A percentile compares a stretch with the other conserved stretches of the same genome.
phyloP scores from a whole-genome alignment of 2,329 filamentous ascomycete species.

The Colletotrichum sp. region DNA sequence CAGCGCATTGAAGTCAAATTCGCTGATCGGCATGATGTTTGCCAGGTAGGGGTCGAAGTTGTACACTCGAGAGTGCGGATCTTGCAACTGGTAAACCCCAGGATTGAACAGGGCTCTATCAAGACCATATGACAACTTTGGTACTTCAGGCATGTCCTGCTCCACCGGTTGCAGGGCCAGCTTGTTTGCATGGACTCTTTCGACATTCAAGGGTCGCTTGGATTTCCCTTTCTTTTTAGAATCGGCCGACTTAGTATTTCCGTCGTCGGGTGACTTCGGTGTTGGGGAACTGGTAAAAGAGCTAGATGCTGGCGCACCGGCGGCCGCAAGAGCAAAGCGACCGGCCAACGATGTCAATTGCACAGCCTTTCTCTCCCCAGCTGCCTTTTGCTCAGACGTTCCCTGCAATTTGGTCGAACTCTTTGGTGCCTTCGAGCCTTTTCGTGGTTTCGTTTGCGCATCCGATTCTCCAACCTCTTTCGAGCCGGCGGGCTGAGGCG shows the following conservation, averaged over 20 bases:
- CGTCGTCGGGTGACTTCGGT: background rate
- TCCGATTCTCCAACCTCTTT: background rate
- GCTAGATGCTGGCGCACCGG: background rate
- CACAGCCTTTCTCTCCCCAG: background rate
- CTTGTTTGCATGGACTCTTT: background rate
- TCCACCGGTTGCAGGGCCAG: constrained; percentile 37
- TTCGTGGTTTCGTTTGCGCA: background rate
- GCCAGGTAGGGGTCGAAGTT: constrained; percentile 97
- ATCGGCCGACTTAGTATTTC: background rate
- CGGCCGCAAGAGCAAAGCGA: background rate
- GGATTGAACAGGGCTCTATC: constrained; percentile 95
- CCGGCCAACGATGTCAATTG: background rate
- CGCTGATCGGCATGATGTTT: constrained; percentile 87
- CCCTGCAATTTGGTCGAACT: background rate
- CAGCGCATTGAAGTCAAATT: constrained; percentile 91
- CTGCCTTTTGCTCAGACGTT: background rate
- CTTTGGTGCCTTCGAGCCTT: background rate
- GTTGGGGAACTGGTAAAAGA: background rate
- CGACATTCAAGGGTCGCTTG: background rate
- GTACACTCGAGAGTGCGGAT: constrained; percentile 84
- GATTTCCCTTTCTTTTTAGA: background rate
- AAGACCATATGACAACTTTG: constrained; percentile 74
- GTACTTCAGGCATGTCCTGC: constrained; percentile 46
- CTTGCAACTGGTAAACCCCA: constrained; percentile 90
- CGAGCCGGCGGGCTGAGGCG: background rate